A percentile compares a stretch with the other conserved stretches of the same genome.
Evolutionary conservation across 495 filamentous ascomycete species (phyloP).

Genomic region (Xylona heveae): DNA sequence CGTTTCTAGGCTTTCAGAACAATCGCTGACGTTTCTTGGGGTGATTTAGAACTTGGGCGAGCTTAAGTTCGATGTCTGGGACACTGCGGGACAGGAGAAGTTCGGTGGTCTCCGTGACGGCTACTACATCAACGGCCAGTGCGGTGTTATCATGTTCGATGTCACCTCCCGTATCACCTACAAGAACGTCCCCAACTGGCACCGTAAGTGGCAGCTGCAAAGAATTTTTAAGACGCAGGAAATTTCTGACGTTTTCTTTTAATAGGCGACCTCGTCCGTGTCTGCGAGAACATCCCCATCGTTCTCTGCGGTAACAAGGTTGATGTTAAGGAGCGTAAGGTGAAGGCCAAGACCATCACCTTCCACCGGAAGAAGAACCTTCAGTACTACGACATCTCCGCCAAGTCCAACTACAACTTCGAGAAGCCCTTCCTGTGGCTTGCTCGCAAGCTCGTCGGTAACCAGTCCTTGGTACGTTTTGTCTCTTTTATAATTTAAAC

Average conservation of each 20-base stretch:
- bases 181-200: constrained; percentile 99
- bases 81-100: constrained; percentile 99
- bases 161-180: constrained; percentile 99
- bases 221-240: neutral
- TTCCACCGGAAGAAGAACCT: constrained; percentile 99
- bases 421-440: constrained; percentile 99
- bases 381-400: constrained; percentile 99
- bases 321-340: constrained; percentile 99
- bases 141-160: constrained; percentile 99
- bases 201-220: constrained; percentile 46
- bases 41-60: constrained; percentile 61
- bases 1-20: too few species aligned
- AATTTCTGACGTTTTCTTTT: neutral
- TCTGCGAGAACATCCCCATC: constrained; percentile 99
- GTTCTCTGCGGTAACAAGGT: constrained; percentile 99
- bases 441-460: constrained; percentile 93
- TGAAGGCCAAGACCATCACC: constrained; percentile 99
- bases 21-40: neutral
- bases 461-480: constrained; percentile 57
- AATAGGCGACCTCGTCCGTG: constrained; percentile 93
- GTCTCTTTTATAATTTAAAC: neutral
- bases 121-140: constrained; percentile 99
- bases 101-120: constrained; percentile 99
- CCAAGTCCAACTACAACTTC: constrained; percentile 99
- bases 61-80: constrained; percentile 99